Percentiles rank a stretch among this genome's conserved stretches.
These are phyloP conservation scores for Trichoderma asperelloides DNA, from an alignment of 495 filamentous ascomycete genomes.

Conservation along the genomic window DNA sequence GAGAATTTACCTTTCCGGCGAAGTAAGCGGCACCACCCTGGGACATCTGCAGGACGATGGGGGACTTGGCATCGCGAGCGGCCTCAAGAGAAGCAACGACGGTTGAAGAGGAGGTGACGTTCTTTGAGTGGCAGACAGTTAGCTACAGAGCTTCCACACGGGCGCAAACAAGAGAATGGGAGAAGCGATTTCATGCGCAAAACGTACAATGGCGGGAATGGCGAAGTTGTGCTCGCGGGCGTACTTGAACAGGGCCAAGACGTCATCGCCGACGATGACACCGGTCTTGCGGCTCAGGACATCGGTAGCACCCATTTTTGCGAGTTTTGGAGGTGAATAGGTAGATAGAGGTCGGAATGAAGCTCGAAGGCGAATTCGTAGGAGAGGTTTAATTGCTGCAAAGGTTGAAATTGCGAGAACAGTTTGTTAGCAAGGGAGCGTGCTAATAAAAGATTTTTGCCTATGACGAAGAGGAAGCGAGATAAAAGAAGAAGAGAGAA, in stretches of 20 bases:
- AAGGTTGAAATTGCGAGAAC: neutral
- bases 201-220: slow-evolving; percentile 78
- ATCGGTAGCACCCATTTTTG: slow-evolving; percentile 56
- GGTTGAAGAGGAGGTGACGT: slow-evolving; percentile 88
- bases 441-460: neutral
- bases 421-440: neutral
- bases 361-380: neutral
- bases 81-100: slow-evolving; percentile 86
- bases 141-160: neutral
- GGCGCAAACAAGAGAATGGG: neutral
- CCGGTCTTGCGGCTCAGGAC: slow-evolving; percentile 68
- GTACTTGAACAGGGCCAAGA: slow-evolving; percentile 76
- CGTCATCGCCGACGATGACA: slow-evolving; percentile 83
- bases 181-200: neutral
- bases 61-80: slow-evolving; percentile 76
- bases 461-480: neutral
- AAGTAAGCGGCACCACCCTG: slow-evolving; percentile 95
- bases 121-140: slow-evolving; percentile 27
- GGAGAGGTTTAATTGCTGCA: neutral
- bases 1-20: slow-evolving; percentile 61
- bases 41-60: slow-evolving; percentile 84
- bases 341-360: neutral
- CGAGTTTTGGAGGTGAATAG: slow-evolving; percentile 11
- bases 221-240: slow-evolving; percentile 77
- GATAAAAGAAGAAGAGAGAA: neutral